Base-by-base conservation (phyloP, 106 monocot genomes). In the Cymbidium sinense region DNA sequence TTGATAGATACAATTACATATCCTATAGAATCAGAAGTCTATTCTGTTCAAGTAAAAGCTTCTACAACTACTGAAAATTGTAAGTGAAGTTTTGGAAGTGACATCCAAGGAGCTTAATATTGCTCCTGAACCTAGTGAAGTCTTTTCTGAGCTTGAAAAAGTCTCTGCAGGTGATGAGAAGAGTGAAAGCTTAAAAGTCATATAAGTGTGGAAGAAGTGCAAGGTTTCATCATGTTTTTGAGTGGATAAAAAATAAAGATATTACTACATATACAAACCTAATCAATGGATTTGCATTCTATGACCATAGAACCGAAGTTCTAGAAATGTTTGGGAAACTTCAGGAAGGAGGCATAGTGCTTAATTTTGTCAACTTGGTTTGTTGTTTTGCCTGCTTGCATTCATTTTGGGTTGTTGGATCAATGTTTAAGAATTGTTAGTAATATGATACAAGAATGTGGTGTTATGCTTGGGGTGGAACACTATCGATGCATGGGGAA, bases 401-500 rank as follows among this genome's bases (percentile, higher is more conserved):
- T 76, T 81, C 93, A 93, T 83, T 74, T 84, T 61, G 88, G 90
- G 11, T 77, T 93, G 43, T 79, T 93, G 47, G 84, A 90, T 50
- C 39, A 84, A 41, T 89, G 88, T 1, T 77, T 79, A 28, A 83
- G 7, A 54, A 83, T 90, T 77, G 90, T 93, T 79, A 43, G 81
- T 35, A 29, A 41, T 52, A 88, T 90, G 82, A 85, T 81, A 41
- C n/a, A 77, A 64, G 77, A 50, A 1, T 88, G 84, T 50, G 71
- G 81, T 18, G 52, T 88, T 35, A 34, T 88, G 34, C 87, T 86
- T 27, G 84, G 81, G 65, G 61, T 81, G 19, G 89, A 93, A 79
- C 90, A 90, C 64, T 93, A 90, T 70, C 86, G 89, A 5, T 93
- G 89, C 36, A 10, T 90, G 30, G 88, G 88, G 20, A 90, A 93